These are phyloP conservation scores for Juncus effusus DNA, from an alignment of 176 grass and related monocot genomes.

Conservation along the genomic window DNA sequence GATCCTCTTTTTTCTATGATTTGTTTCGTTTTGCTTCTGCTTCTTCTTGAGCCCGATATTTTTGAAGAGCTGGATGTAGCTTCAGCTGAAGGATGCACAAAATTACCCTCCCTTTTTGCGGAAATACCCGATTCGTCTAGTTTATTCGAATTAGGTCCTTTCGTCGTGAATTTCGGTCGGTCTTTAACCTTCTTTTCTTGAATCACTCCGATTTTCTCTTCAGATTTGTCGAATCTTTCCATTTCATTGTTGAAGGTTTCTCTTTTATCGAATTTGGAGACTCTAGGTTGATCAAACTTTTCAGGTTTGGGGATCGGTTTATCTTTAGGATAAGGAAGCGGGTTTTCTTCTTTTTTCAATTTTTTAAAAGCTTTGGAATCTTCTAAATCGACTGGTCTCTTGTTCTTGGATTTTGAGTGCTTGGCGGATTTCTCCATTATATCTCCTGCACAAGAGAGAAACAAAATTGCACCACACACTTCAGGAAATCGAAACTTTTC, in stretches of 20 bases:
- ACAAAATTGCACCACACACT: conserved; percentile 11
- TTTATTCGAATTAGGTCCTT: conserved; percentile 28
- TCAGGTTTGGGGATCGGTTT: conserved; percentile 35
- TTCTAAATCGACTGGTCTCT: conserved; percentile 54
- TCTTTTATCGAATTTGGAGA: conserved; percentile 42
- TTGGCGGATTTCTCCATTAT: conserved; percentile 48
- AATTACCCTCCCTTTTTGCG: conserved; percentile 38
- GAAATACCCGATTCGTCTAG: conserved; percentile 33
- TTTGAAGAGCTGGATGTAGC: conserved; percentile 82
- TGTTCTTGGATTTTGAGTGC: conserved; percentile 76
- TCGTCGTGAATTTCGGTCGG: conserved; percentile 15
- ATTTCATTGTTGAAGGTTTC: conserved; percentile 39
- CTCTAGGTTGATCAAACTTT: conserved; percentile 41
- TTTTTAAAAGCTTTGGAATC: conserved; percentile 77
- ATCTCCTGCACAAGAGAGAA: conserved; percentile 51
- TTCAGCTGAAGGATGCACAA: conserved; percentile 41
- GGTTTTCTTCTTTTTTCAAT: conserved; percentile 54
- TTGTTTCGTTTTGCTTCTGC: conserved; percentile 43
- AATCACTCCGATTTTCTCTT: conserved; percentile 28
- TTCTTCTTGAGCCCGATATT: conserved; percentile 38
- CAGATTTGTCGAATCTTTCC: conserved; percentile 50
- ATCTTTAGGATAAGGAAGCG: conserved; percentile 39
- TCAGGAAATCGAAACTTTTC: conserved; percentile 29
- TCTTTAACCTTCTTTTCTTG: conserved; percentile 46
- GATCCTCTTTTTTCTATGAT: conserved; percentile 46